These are phyloP conservation scores for Cytospora piceicola DNA, from an alignment of 2,329 filamentous ascomycete genomes.

Conservation along the genomic window DNA sequence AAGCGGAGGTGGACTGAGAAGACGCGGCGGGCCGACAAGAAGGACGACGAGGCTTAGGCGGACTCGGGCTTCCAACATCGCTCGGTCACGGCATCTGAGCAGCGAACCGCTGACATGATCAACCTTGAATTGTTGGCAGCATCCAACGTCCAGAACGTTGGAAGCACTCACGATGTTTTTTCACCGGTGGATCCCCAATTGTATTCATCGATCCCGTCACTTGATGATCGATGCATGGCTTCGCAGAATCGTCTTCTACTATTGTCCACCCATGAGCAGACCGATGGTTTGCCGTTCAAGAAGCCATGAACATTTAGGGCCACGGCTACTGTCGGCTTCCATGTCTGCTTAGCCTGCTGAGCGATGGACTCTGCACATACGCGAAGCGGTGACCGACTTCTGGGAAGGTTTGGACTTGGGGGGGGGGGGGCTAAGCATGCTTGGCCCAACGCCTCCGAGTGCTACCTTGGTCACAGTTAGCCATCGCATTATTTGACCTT, in stretches of 20 bases:
- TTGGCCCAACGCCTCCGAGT: background rate
- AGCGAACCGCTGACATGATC: background rate
- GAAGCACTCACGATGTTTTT: background rate
- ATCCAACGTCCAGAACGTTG: background rate
- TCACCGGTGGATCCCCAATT: background rate
- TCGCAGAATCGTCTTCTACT: background rate
- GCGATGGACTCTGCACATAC: background rate
- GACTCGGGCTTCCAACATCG: background rate
- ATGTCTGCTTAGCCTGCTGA: background rate
- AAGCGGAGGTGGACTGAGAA: constrained; percentile 76
- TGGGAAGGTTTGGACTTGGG: background rate
- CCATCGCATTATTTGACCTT: background rate
- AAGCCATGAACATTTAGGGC: background rate
- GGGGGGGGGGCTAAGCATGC: background rate
- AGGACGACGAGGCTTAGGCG: constrained; percentile 39
- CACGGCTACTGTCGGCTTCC: background rate
- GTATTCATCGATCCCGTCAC: background rate
- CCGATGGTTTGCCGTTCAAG: background rate
- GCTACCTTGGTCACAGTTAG: background rate
- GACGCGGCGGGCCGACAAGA: constrained; percentile 46
- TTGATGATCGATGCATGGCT: background rate
- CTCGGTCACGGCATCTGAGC: background rate
- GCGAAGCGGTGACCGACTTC: background rate
- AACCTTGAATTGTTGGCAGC: background rate
- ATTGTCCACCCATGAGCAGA: background rate